Base-by-base conservation (phyloP, 1,284 basidiomycete genomes). In the Malassezia obtusa region DNA sequence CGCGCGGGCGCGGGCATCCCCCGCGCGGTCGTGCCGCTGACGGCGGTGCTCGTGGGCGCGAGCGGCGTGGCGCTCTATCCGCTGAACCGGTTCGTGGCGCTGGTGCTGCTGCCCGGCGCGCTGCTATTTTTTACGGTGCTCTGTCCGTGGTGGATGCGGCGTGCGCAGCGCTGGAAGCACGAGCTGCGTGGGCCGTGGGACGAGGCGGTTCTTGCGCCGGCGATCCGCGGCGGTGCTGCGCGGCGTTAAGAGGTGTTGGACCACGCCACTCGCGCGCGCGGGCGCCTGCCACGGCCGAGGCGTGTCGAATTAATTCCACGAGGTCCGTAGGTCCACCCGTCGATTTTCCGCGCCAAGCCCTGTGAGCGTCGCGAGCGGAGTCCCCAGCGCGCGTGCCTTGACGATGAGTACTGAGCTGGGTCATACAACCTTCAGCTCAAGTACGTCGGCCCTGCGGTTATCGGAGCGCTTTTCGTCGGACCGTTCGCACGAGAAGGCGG, bases 181-280 rank as follows among this genome's bases (percentile, higher is more conserved):
- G 53, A 50, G 22, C 40, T 50, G 36, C 53, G 53, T 15, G 53
- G 53, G 12, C 53, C 53, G 9, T 56, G 53, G 53, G 53, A 56
- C 28, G 53, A 56, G 31, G 53, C 53, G 4, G 49, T 56, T 19
- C 22, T 30, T 47, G 22, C 8, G 9, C 40, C 12, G 4, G 38
- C 19, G 19, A 14, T 19, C 19, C 19, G 3, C 38, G 19, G 17
- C 19, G 6, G 19, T 25, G 15, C n/a, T n/a, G n/a, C n/a, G n/a
- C n/a, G n/a, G n/a, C n/a, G n/a, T n/a, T n/a, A n/a, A n/a, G 37
- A 1, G 5, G 37, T 22, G n/a, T n/a, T n/a, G n/a, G n/a, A n/a
- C 35, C 35, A 36, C 35, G 35, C 35, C 35, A 36, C 35, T 36
- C 21, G 8, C 35, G n/a, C n/a, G n/a, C n/a, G n/a, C n/a, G n/a